Conservation (phyloP, 108 stramenopile genomes). For the Ochromonas danica region DNA sequence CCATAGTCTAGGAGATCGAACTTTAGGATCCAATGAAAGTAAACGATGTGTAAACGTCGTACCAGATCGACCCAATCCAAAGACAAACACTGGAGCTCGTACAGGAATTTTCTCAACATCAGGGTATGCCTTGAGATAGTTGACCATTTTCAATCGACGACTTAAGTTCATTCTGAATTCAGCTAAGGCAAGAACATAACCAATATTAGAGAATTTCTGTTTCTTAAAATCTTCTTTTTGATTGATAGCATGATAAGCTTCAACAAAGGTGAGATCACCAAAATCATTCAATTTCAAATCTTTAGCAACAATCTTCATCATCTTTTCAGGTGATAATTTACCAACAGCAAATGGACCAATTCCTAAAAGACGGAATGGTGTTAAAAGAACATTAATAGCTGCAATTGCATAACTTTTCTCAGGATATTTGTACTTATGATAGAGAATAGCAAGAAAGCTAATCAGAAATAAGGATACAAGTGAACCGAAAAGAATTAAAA, state of each 20-base stretch:
- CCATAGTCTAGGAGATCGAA: background rate
- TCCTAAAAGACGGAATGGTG: background rate
- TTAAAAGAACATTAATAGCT: background rate
- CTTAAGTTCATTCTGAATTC: background rate
- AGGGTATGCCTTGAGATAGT: background rate
- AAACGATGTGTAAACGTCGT: constrained; percentile 19
- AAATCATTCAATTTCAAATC: background rate
- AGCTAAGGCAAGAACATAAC: background rate
- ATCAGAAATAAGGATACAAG: no score
- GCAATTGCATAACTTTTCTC: background rate
- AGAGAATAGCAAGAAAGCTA: no score
- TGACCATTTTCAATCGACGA: background rate
- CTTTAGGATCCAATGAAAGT: constrained; percentile 6
- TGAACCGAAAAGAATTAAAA: no score
- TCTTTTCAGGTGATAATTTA: background rate
- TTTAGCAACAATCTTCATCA: background rate
- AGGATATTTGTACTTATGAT: background rate
- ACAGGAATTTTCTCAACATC: constrained; percentile 3
- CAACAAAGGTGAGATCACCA: background rate
- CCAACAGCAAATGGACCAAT: constrained; percentile 22
- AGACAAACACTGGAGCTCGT: background rate
- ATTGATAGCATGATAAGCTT: background rate
- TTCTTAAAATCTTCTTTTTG: no score
- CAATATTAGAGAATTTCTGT: background rate
- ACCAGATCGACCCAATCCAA: constrained; percentile 20